Base-by-base conservation (phyloP, 208 protist genomes). In the Leishmania gerbilli region DNA sequence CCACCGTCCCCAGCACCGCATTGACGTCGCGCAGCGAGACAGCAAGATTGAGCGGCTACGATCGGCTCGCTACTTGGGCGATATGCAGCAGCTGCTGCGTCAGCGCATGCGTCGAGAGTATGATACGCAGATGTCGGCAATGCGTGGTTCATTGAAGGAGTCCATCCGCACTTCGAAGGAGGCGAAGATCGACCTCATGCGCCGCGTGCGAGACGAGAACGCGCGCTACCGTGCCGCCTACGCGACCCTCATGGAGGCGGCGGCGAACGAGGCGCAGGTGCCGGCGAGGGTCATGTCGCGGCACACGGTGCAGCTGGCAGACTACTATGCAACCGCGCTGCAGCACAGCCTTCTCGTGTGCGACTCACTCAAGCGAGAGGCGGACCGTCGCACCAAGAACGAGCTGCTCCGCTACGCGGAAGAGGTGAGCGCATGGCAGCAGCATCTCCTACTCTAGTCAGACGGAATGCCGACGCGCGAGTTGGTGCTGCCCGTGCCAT, bases 1-100 rank as follows among this genome's bases (percentile, higher is more conserved):
- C 2, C 83, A 83, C 37, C 89, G 93, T 53, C 91, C 93, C 37
- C 87, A 90, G 81, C 71, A 82, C 67, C 84, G 87, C 60, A 83
- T 93, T 56, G 87, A 95, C 76, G 81, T 85, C 42, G 87, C 77
- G 0, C 90, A 83, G 58, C 86, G 95, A 1, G 92, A 97, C 76
- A 80, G 86, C 69, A 97, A 97, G 77, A 96, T 96, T 69, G 93
- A 94, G 74, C 88, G 91, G 19, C 89, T 97, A 51, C 90, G 91
- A 24, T 89, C 93, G 2, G 81, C 89, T 6, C 89, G 92, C 21
- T 92, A 95, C 77, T 86, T 96, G 31, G 91, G 88, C 67, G 88
- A 95, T 60, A 77, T 92, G 69, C 92, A 97, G 79, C 84, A 83
- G 71, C 86, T 88, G 27, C 85, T 96, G 56, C 84, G 90, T 0